A percentile compares a stretch with the other conserved stretches of the same genome.
These are phyloP conservation scores for Casaregolazyma lundiana DNA, from an alignment of 1,139 yeast genomes.

Conservation along the genomic window DNA sequence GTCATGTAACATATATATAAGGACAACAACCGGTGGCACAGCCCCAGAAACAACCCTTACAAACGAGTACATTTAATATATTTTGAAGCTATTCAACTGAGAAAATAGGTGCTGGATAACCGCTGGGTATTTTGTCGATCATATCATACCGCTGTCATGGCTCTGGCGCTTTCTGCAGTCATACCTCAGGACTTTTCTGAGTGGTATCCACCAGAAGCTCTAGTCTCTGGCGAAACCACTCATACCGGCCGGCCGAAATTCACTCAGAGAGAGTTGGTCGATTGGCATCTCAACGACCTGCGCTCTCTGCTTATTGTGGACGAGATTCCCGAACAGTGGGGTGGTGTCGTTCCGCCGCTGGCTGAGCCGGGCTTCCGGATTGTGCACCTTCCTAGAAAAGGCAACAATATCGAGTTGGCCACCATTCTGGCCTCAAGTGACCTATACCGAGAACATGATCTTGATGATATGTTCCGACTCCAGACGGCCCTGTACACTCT, in stretches of 20 bases:
- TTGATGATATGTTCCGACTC: conserved; percentile 46
- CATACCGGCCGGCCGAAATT: conserved; percentile 56
- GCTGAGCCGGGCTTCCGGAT: conserved; percentile 39
- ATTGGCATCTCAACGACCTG: conserved; percentile 64
- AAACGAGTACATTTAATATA: no score
- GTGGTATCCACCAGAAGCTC: conserved; percentile 52
- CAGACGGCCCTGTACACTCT: conserved; percentile 60
- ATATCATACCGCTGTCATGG: conserved; percentile 1
- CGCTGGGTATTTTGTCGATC: no score
- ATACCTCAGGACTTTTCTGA: conserved; percentile 47
- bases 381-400: conserved; percentile 46
- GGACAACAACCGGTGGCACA: not conserved
- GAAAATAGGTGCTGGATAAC: no score
- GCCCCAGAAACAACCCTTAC: no score
- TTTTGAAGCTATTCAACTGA: no score
- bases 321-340: conserved; percentile 49
- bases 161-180: conserved; percentile 27
- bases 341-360: conserved; percentile 44
- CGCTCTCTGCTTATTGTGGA: conserved; percentile 55
- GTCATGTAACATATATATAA: not conserved
- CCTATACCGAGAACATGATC: conserved; percentile 53
- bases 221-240: conserved; percentile 35
- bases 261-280: conserved; percentile 54
- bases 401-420: conserved; percentile 46
- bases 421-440: conserved; percentile 49